Base-by-base conservation (phyloP, 1,284 basidiomycete species). In the Ceratobasidium sp. region DNA sequence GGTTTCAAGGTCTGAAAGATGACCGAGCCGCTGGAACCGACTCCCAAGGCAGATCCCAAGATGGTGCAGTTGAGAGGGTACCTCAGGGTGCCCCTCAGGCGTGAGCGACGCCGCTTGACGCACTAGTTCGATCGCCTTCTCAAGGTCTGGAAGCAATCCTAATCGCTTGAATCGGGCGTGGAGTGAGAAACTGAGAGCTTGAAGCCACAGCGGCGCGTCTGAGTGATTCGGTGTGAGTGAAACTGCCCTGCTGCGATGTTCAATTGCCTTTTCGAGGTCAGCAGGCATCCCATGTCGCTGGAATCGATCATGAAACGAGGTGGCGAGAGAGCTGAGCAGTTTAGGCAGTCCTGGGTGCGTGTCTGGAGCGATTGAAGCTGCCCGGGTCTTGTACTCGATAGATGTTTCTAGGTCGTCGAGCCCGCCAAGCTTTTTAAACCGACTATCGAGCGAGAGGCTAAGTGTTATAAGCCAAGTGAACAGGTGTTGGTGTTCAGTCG, bases 141-240 rank as follows among this genome's bases (percentile, higher is more conserved):
- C 41, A 9, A 63, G 27, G 65, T 74, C 57, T 22, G 19, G 1
- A 29, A 41, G 7, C 17, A 15, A 22, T 24, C 22, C 22, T 27
- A 47, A 22, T 19, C 51, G 22, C 33, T 54, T 11, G n/a, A 36
- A 74, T 24, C 63, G 62, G 11, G 29, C 22, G 3, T 22, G 29
- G 19, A 54, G 24, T 9, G 60, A 44, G 24, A 6, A 53, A n/a
- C 63, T 63, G 31, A 74, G 73, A 51, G 65, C 66, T 6, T 33
- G 11, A 5, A 66, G 51, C 22, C 48, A n/a, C 22, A 8, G 14
- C 6, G 36, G 47, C 27, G 41, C 44, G 5, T 41, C 29, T 11
- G 63, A 7, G 41, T 67, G 4, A 22, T 29, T 51, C 19, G 73
- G 73, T 11, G 73, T 66, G 14, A 74, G 36, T 15, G 29, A 33